These are phyloP conservation scores for Dalechampia spathulata DNA, from an alignment of 441 rosid species.

Conservation along the genomic window DNA sequence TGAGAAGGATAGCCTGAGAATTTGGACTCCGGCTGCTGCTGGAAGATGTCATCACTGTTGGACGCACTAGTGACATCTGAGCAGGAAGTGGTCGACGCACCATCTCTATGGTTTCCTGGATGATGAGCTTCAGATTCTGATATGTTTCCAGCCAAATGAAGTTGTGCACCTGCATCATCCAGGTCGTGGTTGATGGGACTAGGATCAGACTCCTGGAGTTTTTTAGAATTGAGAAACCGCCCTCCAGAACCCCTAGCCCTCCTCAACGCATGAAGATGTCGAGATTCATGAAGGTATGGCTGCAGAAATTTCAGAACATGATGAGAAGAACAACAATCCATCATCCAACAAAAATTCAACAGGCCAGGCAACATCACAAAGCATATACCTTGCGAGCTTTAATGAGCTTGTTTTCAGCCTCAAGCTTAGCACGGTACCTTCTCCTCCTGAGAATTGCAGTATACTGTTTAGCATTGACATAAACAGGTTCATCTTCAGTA, in stretches of 20 bases:
- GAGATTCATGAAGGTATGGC: slow-evolving; percentile 86
- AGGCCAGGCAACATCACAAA: slow-evolving; percentile 5
- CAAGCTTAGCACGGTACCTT: slow-evolving; percentile 73
- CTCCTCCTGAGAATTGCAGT: slow-evolving; percentile 78
- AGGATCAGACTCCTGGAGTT: slow-evolving; percentile 39
- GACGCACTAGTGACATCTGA: slow-evolving; percentile 46
- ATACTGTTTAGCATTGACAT: slow-evolving; percentile 83
- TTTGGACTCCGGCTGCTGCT: slow-evolving; percentile 38
- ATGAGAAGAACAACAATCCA: not conserved
- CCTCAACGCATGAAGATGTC: slow-evolving; percentile 74
- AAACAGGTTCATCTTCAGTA: slow-evolving; percentile 51
- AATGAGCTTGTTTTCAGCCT: slow-evolving; percentile 64
- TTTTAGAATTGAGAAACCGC: slow-evolving; percentile 59
- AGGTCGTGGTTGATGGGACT: slow-evolving; percentile 14
- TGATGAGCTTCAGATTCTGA: slow-evolving; percentile 36
- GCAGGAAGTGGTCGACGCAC: slow-evolving; percentile 39
- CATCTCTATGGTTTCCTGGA: slow-evolving; percentile 23
- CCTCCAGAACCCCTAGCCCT: slow-evolving; percentile 89
- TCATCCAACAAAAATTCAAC: not conserved
- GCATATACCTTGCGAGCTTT: slow-evolving; percentile 55
- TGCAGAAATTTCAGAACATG: slow-evolving; percentile 18
- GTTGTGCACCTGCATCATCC: slow-evolving; percentile 18
- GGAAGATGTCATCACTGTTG: slow-evolving; percentile 34
- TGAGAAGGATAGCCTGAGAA: slow-evolving; percentile 44
- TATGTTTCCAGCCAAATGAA: slow-evolving; percentile 19